phyloP scores from a whole-genome alignment of 352 stramenopile genomes.

The Pythium dissimile region DNA sequence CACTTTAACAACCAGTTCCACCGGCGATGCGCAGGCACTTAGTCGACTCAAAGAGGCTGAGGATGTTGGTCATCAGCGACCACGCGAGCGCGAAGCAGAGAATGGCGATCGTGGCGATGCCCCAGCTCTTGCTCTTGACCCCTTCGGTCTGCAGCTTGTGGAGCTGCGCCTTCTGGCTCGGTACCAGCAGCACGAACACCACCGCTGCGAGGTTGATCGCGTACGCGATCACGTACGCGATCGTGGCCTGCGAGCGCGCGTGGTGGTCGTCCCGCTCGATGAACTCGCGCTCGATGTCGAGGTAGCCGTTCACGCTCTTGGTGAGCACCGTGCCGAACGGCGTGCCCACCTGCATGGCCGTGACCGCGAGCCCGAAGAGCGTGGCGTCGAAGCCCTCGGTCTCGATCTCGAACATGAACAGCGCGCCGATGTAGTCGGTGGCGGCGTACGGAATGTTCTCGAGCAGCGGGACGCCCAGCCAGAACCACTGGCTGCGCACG shows the following conservation, averaged over 20 bases:
- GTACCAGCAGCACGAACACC: constrained; percentile 41
- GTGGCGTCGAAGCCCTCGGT: constrained; percentile 47
- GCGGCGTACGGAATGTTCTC: constrained; percentile 28
- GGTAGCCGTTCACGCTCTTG: constrained; percentile 52
- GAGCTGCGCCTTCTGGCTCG: constrained; percentile 46
- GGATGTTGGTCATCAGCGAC: constrained; percentile 59
- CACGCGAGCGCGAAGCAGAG: constrained; percentile 43
- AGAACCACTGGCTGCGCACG: constrained; percentile 14
- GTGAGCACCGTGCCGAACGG: constrained; percentile 52
- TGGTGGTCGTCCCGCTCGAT: constrained; percentile 20
- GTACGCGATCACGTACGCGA: constrained; percentile 58
- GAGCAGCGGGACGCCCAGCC: constrained; percentile 7
- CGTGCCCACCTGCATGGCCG: constrained; percentile 32
- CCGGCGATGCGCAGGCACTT: constrained; percentile 48
- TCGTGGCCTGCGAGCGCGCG: constrained; percentile 43
- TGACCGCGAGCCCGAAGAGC: constrained; percentile 43
- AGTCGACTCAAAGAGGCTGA: constrained; percentile 48
- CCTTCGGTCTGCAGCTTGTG: constrained; percentile 37
- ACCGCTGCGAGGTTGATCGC: constrained; percentile 41
- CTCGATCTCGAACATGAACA: constrained; percentile 50
- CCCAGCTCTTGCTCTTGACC: constrained; percentile 37
- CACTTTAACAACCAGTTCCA: constrained; percentile 37
- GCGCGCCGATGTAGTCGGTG: constrained; percentile 36
- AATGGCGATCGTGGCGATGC: constrained; percentile 29
- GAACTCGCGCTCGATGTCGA: constrained; percentile 36